Base-by-base conservation (phyloP, 2,329 filamentous ascomycete genomes). In the Pezicula neosporulosa region DNA sequence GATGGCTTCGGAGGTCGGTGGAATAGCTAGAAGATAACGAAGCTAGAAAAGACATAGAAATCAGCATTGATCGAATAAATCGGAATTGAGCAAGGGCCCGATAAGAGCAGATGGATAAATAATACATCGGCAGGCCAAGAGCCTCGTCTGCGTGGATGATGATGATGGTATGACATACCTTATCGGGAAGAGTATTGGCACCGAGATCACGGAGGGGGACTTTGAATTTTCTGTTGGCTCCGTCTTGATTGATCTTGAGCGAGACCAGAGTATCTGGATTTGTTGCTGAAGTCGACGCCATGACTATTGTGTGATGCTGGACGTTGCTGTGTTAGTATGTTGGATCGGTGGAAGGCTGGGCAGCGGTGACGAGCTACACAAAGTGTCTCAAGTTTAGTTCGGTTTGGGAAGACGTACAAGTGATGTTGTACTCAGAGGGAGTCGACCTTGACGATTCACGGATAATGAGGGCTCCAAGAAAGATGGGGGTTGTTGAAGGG, bases 181-280 rank as follows among this genome's bases (percentile, higher is more conserved):
- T 95, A 64, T 83, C 77, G 62, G 92, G 90, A 37, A 99, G 82
- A 44, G 83, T 78, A 57, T 75, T 77, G 46, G 87, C 83, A 56
- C 83, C 83, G 51, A 97, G 85, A 61, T 97, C 93, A 67, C 86
- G 85, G 66, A 97, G 81, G 50, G 90, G 87, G 58, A 97, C 80
- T 80, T 96, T 97, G 76, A 95, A 89, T 63, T 91, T 88, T 65
- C 88, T 85, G 64, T 85, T 87, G 64, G 73, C 76, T 53, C 89
- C 89, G 66, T 91, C 83, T 65, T 87, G 83, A 64, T 83, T 81
- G 66, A 96, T 80, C 77, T 97, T 97, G 74, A 97, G 77, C 59
- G 87, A 90, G 71, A 97, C 88, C 58, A 82, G 75, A 48, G 88
- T 90, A 56, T 91, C 87, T 50, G 83, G 80, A 48, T 66, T 65